Evolutionary conservation across 2,329 filamentous ascomycete genomes (phyloP).

Genomic region (Pseudogymnoascus destructans): DNA sequence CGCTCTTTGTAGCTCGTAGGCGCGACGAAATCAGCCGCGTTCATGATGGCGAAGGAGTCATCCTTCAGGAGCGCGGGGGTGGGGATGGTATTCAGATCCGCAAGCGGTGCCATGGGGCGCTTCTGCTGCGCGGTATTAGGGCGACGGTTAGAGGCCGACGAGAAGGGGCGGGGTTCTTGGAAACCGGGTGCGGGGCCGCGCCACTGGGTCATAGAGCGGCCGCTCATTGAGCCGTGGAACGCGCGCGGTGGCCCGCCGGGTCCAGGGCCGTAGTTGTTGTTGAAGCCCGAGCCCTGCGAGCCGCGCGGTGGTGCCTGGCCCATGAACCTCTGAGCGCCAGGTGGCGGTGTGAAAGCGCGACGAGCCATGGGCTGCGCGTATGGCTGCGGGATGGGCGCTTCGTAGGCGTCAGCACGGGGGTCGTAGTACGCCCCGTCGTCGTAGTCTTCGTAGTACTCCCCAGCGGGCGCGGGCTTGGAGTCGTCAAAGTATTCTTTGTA

Average conservation of each 20-base stretch:
- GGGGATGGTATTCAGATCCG: slow-evolving; percentile 61
- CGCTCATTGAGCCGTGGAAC: slow-evolving; percentile 14
- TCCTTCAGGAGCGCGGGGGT: slow-evolving; percentile 77
- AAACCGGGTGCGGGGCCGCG: slow-evolving; percentile 18
- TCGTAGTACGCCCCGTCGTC: slow-evolving; percentile 51
- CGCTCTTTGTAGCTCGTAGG: slow-evolving; percentile 54
- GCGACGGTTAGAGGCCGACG: slow-evolving; percentile 41
- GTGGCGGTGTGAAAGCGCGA: slow-evolving; percentile 91
- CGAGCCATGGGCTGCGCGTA: slow-evolving; percentile 76
- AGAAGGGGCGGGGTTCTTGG: slow-evolving; percentile 45
- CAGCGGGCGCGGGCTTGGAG: slow-evolving; percentile 35
- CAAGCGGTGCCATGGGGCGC: slow-evolving; percentile 57
- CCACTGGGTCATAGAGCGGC: slow-evolving; percentile 19
- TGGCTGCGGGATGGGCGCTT: slow-evolving; percentile 55
- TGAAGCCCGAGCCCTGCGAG: slow-evolving; percentile 35
- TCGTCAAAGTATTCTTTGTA: slow-evolving; percentile 99
- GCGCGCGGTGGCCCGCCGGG: slow-evolving; percentile 44
- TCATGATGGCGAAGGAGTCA: slow-evolving; percentile 57
- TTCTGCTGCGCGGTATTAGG: slow-evolving; percentile 29
- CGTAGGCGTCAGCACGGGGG: slow-evolving; percentile 49
- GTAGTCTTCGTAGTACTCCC: slow-evolving; percentile 62
- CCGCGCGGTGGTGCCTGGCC: slow-evolving; percentile 28
- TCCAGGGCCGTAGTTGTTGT: slow-evolving; percentile 23
- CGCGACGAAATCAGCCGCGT: slow-evolving; percentile 75
- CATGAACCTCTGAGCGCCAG: slow-evolving; percentile 35